Conservation (phyloP, 176 grass and related monocot species). For the Lolium rigidum region DNA sequence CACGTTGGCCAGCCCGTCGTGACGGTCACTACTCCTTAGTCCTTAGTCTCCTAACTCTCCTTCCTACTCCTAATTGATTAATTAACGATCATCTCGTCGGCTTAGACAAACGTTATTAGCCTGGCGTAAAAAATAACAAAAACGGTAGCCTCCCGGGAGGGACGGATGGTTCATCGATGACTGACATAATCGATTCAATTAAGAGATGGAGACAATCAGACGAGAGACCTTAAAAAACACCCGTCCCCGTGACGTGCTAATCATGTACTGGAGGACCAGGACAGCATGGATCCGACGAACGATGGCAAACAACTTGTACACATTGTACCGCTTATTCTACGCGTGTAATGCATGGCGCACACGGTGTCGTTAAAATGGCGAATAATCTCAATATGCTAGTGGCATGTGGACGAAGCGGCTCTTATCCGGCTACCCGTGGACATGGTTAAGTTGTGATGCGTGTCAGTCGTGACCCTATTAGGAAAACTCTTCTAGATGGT, state of each 20-base stretch:
- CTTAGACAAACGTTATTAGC: conserved; percentile 4
- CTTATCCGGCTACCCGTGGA: too few relatives aligned
- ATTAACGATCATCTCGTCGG: neutral
- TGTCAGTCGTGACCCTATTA: too few relatives aligned
- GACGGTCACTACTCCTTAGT: conserved; percentile 20
- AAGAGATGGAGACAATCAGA: neutral
- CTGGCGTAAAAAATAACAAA: neutral
- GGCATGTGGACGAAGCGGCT: too few relatives aligned
- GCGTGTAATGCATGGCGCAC: neutral
- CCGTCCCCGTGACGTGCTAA: conserved; percentile 32
- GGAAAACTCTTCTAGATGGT: too few relatives aligned
- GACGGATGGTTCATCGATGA: neutral
- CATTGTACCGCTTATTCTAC: neutral
- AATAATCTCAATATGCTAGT: neutral
- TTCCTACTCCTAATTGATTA: neutral
- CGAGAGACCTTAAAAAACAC: neutral
- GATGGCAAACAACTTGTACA: neutral
- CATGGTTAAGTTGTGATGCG: too few relatives aligned
- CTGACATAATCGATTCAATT: neutral
- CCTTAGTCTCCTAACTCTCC: too few relatives aligned
- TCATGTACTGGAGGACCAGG: conserved; percentile 1
- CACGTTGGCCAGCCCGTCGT: conserved; percentile 19
- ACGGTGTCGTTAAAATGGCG: neutral
- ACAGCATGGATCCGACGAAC: neutral
- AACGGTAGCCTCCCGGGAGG: neutral